Evolutionary conservation across 768 basidiomycete species (phyloP), one percentile per base, ranked within the genome.

Genomic region (Lactarius evosmus): DNA sequence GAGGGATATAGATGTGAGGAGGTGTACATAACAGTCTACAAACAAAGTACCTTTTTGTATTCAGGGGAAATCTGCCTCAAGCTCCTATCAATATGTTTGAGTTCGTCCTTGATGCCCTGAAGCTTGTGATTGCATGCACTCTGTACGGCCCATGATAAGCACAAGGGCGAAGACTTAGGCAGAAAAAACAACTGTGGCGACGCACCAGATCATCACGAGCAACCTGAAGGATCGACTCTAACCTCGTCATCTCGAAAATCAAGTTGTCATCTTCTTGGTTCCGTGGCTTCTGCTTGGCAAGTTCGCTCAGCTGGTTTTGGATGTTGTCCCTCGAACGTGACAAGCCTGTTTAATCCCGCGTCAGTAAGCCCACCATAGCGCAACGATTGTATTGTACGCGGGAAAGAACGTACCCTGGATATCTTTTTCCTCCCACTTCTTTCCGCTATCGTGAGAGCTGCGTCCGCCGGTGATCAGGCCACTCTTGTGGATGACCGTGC

Each of bases 401-500:
- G 41, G 14, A 52, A 62, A 38, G 51, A 25, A 34, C 75, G 49
- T 67, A 92, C 94, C 90, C 75, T 93, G 87, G 4, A 98, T 83
- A 69, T 97, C 95, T 70, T 89, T 90, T 73, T 98, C 96, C 63
- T 96, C 93, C 89, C 94, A 98, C 72, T 93, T 94, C 77, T 91
- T 91, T 44, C 81, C 82, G n/a, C 75, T 85, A 52, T 79, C 82
- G 66, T 88, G 87, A 0, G 88, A 83, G 69, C 93, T 92, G 54
- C 85, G 81, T 30, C 97, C 97, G 77, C 97, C 97, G 36, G 97
- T 99, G 72, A 99, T 98, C 53, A 96, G 77, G 65, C 97, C 97
- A 68, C 93, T 95, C 78, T 95, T 95, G 75, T 99, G 97, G 53
- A 99, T 98, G 65, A 99, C 79, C 3, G 95, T 98, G 1, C 97